Percentiles rank a stretch among this genome's conserved stretches.
phyloP scores from a whole-genome alignment of 2,329 filamentous ascomycete species.

The Verticillium nonalfalfae region DNA sequence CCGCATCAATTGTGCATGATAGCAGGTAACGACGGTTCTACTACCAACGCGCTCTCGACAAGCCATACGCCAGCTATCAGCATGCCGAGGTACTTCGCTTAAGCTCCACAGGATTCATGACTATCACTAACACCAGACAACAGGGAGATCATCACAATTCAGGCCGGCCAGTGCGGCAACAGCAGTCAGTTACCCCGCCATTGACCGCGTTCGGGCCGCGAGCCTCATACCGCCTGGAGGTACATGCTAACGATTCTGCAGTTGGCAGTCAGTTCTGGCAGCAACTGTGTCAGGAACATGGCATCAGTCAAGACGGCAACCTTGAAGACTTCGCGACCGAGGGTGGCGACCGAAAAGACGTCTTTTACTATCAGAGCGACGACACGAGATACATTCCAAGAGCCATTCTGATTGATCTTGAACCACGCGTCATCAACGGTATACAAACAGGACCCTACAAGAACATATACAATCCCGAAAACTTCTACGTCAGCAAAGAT shows the following conservation, averaged over 20 bases:
- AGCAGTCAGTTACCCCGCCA: slow-evolving; percentile 65
- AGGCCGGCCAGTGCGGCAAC: slow-evolving; percentile 98
- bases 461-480: slow-evolving; percentile 99
- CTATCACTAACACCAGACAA: background rate
- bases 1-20: background rate
- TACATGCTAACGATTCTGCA: slow-evolving; percentile 32
- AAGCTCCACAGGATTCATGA: background rate
- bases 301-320: slow-evolving; percentile 95
- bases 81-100: slow-evolving; percentile 10
- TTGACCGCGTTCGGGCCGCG: background rate
- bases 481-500: slow-evolving; percentile 94
- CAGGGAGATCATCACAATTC: slow-evolving; percentile 98
- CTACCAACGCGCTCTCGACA: background rate
- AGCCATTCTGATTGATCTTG: slow-evolving; percentile 90
- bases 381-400: slow-evolving; percentile 97
- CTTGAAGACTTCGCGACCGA: slow-evolving; percentile 97
- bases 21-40: background rate
- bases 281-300: slow-evolving; percentile 95
- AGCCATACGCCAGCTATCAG: slow-evolving; percentile 4
- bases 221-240: slow-evolving; percentile 10
- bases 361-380: slow-evolving; percentile 99
- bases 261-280: slow-evolving; percentile 99
- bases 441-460: slow-evolving; percentile 93
- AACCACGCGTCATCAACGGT: slow-evolving; percentile 85
- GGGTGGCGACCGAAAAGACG: slow-evolving; percentile 95